Evolutionary conservation across 2,329 filamentous ascomycete genomes (phyloP), one percentile per base, ranked within the genome.

Genomic region (Mycocentrospora acerina): DNA sequence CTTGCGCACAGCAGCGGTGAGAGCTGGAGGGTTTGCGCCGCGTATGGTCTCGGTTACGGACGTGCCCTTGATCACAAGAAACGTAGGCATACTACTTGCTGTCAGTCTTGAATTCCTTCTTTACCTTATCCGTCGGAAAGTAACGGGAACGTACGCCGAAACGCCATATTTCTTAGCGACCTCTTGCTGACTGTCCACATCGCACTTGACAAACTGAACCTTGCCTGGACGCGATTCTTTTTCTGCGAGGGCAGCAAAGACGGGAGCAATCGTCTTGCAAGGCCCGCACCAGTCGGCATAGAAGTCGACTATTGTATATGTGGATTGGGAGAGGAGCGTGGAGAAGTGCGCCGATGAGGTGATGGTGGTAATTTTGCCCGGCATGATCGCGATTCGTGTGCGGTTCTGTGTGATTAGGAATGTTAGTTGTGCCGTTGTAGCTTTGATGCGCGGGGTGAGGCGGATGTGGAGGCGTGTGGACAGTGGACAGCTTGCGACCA

Each of bases 251-350:
- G 73, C 64, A 37, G 73, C 71, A 55, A 79, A 73, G 0, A 59
- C 64, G 19, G 77, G 77, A 3, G 71, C 71, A 37, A 80, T 76
- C 24, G 71, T 67, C 55, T 77, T 77, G 69, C 77, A 80, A 18
- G 77, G 77, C 2, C 76, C 76, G 57, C 77, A 79, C 76, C 78
- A 80, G 47, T 73, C 72, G 11, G 75, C 75, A 57, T 73, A 75
- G 69, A 75, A 77, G 60, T 78, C 75, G 55, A 75, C 68, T 38
- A 77, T 66, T 37, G 72, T 69, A 46, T 64, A 67, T 17, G 62
- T 64, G 35, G 60, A 60, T 3, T 59, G 52, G 25, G 53, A 56
- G 34, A 68, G 53, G 18, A 68, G 57, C 26, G 53, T 60, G 19
- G 57, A 54, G 55, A 67, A 67, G 44, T 68, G 64, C 14, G 62